Base-by-base conservation (phyloP, 208 protist species). In the Kentomonas sorsogonicus region DNA sequence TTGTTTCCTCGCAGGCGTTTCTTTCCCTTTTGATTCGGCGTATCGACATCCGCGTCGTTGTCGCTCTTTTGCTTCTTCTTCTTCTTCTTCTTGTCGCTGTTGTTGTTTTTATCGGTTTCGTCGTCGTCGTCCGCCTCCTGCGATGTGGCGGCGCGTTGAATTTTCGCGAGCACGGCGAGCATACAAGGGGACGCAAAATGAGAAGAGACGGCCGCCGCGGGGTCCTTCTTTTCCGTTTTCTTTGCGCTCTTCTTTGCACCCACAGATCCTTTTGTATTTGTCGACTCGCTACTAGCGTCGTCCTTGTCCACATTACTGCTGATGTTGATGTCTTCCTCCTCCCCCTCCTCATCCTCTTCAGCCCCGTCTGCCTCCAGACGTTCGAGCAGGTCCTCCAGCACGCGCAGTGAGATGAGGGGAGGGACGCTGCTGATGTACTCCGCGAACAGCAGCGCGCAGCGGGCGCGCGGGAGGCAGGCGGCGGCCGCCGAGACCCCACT, bases 391-490 rank as follows among this genome's bases (percentile, higher is more conserved):
- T 92, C 82, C 15, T 72, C 66, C 3, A 91, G 41, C 27, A 92
- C 83, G 43, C 91, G 80, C 44, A 81, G 72, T 1, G 85, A 90
- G 26, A 95, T 58, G 70, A 89, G 79, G 41, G 91, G 64, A 38
- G 88, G 88, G 23, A 92, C 77, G 66, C 83, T 92, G 22, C 82
- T 78, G 53, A 92, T 86, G 69, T 92, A 87, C 72, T 95, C 84
- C 16, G 74, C 74, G 44, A 95, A 50, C 23, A 91, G 74, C 53
- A 90, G 55, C 27, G 85, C 48, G 45, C 80, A 89, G 77, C 65
- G 10, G 53, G 64, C 39, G 34, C 41, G 23, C 22, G 16, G 3
- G 27, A 1, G 48, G 15, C 38, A 9, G 5, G 7, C 33, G 4
- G 31, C 50, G n/a, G 11, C 55, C 7, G 2, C 41, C 34, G n/a